These are phyloP conservation scores for Cudoniella acicularis DNA, from an alignment of 495 filamentous ascomycete species.

Conservation along the genomic window DNA sequence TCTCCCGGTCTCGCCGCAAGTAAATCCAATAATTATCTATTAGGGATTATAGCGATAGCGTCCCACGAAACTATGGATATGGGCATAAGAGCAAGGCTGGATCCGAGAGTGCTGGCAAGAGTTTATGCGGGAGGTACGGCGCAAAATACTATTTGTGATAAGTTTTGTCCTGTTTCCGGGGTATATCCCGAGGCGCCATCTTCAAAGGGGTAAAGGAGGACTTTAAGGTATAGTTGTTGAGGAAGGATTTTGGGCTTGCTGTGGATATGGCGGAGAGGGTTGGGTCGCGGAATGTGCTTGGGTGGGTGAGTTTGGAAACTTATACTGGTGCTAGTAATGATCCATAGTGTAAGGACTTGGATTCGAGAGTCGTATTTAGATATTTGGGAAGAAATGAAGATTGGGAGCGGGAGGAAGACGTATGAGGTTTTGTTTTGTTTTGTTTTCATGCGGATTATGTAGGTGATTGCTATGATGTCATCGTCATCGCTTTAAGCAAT, in stretches of 20 bases:
- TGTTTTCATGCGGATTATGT: too few species aligned
- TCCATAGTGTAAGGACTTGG: slow-evolving; percentile 41
- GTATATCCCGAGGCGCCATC: slow-evolving; percentile 45
- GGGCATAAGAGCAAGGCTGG: slow-evolving; percentile 51
- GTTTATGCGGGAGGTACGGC: slow-evolving; percentile 48
- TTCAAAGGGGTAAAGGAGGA: slow-evolving; percentile 44
- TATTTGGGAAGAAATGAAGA: slow-evolving; percentile 47
- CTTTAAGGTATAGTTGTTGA: slow-evolving; percentile 52
- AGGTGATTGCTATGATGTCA: neutral
- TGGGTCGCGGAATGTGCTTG: slow-evolving; percentile 40
- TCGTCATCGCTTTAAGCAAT: neutral
- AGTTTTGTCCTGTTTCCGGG: slow-evolving; percentile 48
- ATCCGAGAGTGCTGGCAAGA: slow-evolving; percentile 41
- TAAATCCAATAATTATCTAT: slow-evolving; percentile 53
- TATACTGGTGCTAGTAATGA: slow-evolving; percentile 44
- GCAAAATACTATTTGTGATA: slow-evolving; percentile 47
- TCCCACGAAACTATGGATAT: slow-evolving; percentile 51
- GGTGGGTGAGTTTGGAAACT: slow-evolving; percentile 36
- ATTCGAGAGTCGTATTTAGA: slow-evolving; percentile 52
- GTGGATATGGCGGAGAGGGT: slow-evolving; percentile 43
- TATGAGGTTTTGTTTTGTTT: too few species aligned
- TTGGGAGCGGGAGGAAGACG: slow-evolving; percentile 37
- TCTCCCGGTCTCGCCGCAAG: slow-evolving; percentile 51
- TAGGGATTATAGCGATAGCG: slow-evolving; percentile 49
- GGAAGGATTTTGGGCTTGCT: slow-evolving; percentile 49